Evolutionary conservation across 305 asterid genomes (phyloP).

Genomic region (Rubia tinctorum): DNA sequence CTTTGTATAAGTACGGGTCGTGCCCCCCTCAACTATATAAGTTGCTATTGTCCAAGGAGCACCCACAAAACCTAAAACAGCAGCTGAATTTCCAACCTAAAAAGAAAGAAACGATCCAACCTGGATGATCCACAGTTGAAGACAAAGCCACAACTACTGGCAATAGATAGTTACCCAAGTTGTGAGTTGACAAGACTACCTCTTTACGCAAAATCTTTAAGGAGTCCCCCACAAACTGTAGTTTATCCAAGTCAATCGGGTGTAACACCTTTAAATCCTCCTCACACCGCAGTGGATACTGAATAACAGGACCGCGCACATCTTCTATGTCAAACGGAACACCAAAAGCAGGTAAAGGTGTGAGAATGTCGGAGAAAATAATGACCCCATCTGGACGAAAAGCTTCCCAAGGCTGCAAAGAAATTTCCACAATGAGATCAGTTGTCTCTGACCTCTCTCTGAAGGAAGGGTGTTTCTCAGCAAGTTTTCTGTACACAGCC

Average conservation of each 20-base stretch:
- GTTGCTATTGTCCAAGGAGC: constrained; percentile 99
- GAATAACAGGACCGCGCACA: constrained; percentile 78
- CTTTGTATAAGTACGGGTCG: constrained; percentile 73
- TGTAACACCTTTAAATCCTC: constrained; percentile 73
- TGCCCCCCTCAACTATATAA: constrained; percentile 85
- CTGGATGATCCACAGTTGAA: not conserved
- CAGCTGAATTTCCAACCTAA: constrained; percentile 85
- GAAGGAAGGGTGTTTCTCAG: constrained; percentile 95
- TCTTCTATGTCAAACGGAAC: constrained; percentile 95
- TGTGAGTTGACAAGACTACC: constrained; percentile 35
- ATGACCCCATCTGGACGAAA: constrained; percentile 94
- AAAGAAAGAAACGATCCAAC: constrained; percentile 13
- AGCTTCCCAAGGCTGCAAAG: constrained; percentile 99
- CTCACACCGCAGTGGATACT: constrained; percentile 66
- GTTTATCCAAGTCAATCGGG: constrained; percentile 74
- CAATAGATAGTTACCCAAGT: constrained; percentile 2
- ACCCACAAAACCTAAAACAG: constrained; percentile 95
- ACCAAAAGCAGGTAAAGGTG: constrained; percentile 97
- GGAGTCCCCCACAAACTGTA: constrained; percentile 84
- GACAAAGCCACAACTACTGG: not conserved
- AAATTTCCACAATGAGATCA: constrained; percentile 98
- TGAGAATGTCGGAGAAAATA: constrained; percentile 91
- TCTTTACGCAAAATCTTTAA: constrained; percentile 64
- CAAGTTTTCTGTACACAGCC: constrained; percentile 95
- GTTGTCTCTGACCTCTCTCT: constrained; percentile 98